Evolutionary conservation across 1,139 yeast genomes (phyloP).

Genomic region (Taphrina deformans): DNA sequence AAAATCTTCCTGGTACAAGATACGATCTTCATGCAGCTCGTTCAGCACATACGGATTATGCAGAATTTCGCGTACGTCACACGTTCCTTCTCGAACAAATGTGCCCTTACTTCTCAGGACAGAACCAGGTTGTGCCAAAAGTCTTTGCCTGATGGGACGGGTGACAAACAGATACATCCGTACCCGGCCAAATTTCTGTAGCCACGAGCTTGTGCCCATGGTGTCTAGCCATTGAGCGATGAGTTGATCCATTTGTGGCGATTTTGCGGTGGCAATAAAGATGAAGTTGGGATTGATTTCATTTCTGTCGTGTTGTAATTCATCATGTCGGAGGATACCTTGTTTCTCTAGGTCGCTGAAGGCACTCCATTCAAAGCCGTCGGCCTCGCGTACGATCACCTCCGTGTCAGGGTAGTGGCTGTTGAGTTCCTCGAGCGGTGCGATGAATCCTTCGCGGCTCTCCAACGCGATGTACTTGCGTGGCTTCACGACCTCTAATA

Average conservation of each 20-base stretch:
- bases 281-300: slow-evolving; percentile 19
- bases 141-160: slow-evolving; percentile 11
- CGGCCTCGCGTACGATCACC: not conserved
- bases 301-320: slow-evolving; percentile 7
- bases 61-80: slow-evolving; percentile 18
- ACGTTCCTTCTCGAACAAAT: slow-evolving; percentile 24
- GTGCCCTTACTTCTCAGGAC: slow-evolving; percentile 17
- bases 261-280: slow-evolving; percentile 14
- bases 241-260: slow-evolving; percentile 12
- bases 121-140: slow-evolving; percentile 25
- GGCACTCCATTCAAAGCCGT: slow-evolving; percentile 25
- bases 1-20: slow-evolving; percentile 13
- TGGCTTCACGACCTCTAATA: slow-evolving; percentile 11
- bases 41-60: slow-evolving; percentile 11
- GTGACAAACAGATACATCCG: slow-evolving; percentile 24
- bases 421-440: not conserved
- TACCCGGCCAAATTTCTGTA: slow-evolving; percentile 23
- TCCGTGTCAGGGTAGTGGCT: not conserved
- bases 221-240: slow-evolving; percentile 29
- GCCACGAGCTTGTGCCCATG: slow-evolving; percentile 18
- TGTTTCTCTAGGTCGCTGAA: slow-evolving; percentile 11
- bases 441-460: slow-evolving; percentile 1
- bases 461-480: slow-evolving; percentile 15
- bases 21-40: not conserved
- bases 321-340: not conserved